Evolutionary conservation across 2,329 filamentous ascomycete genomes (phyloP).

Genomic region (Fusarium nelsonii): DNA sequence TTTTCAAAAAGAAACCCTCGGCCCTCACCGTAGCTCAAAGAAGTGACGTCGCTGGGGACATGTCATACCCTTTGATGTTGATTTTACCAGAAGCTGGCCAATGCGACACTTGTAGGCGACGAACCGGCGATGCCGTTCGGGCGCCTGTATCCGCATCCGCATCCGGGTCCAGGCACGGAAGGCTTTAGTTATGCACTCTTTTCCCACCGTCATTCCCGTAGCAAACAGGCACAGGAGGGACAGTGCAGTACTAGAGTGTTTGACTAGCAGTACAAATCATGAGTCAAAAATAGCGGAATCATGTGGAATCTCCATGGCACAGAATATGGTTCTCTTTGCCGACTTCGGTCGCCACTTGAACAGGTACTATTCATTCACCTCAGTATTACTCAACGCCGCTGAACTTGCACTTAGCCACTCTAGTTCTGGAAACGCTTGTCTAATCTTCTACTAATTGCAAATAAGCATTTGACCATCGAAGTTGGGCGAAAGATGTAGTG

Average conservation of each 20-base stretch:
- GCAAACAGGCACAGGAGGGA: not conserved
- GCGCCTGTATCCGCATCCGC: constrained; percentile 12
- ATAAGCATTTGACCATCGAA: constrained; percentile 48
- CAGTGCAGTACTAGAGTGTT: not conserved
- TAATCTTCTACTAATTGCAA: constrained; percentile 35
- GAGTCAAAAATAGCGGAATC: constrained; percentile 26
- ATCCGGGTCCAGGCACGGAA: constrained; percentile 14
- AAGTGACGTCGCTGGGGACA: constrained; percentile 25
- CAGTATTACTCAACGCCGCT: constrained; percentile 12
- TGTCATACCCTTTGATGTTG: not conserved
- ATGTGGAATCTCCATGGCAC: constrained; percentile 22
- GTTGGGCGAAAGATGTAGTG: constrained; percentile 46
- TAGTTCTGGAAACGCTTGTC: constrained; percentile 1
- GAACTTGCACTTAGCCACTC: constrained; percentile 8
- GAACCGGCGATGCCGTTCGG: constrained; percentile 33
- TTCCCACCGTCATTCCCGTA: constrained; percentile 7
- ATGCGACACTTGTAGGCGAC: not conserved
- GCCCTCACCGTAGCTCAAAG: not conserved
- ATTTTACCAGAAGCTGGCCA: constrained; percentile 4
- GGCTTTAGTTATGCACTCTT: constrained; percentile 5
- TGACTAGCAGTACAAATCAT: constrained; percentile 16
- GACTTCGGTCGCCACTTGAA: constrained; percentile 23
- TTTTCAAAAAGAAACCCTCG: not conserved
- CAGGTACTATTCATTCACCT: not conserved
- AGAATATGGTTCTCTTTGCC: constrained; percentile 8